Percentiles rank a stretch among this genome's conserved stretches.
Evolutionary conservation across 495 filamentous ascomycete species (phyloP).

Genomic region (Penicillium turbatum): DNA sequence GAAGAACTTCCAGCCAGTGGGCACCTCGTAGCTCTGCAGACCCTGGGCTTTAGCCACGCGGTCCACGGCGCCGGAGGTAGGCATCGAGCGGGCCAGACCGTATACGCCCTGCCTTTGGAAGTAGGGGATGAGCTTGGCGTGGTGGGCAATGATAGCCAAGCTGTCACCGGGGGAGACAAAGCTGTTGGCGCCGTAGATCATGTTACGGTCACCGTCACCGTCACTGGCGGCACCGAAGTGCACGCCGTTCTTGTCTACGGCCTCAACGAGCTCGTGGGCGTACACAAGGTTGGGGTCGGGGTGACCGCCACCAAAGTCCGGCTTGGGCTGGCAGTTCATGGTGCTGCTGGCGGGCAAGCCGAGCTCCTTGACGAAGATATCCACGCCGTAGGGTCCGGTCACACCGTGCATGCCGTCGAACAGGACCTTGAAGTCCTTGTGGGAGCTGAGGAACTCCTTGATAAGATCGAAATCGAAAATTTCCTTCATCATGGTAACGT

Average conservation of each 20-base stretch:
- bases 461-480: constrained; percentile 98
- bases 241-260: constrained; percentile 83
- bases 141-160: constrained; percentile 95
- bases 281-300: constrained; percentile 99
- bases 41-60: constrained; percentile 92
- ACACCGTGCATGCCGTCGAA: constrained; percentile 95
- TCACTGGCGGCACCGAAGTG: constrained; percentile 96
- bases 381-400: constrained; percentile 89
- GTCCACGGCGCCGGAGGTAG: constrained; percentile 91
- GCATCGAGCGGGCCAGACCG: constrained; percentile 94
- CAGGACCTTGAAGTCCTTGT: constrained; percentile 92
- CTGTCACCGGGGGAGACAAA: constrained; percentile 98
- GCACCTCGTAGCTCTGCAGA: constrained; percentile 90
- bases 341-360: constrained; percentile 71
- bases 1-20: constrained; percentile 99
- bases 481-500: constrained; percentile 90
- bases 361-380: constrained; percentile 91
- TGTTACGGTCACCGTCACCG: constrained; percentile 97
- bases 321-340: constrained; percentile 88
- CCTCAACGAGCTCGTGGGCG: constrained; percentile 89
- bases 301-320: constrained; percentile 95
- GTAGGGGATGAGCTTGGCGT: constrained; percentile 88
- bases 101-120: constrained; percentile 96
- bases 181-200: constrained; percentile 96
- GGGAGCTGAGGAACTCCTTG: constrained; percentile 78